Evolutionary conservation across 805 yeast species (phyloP).

Genomic region (Nakazawaea ernobii): DNA sequence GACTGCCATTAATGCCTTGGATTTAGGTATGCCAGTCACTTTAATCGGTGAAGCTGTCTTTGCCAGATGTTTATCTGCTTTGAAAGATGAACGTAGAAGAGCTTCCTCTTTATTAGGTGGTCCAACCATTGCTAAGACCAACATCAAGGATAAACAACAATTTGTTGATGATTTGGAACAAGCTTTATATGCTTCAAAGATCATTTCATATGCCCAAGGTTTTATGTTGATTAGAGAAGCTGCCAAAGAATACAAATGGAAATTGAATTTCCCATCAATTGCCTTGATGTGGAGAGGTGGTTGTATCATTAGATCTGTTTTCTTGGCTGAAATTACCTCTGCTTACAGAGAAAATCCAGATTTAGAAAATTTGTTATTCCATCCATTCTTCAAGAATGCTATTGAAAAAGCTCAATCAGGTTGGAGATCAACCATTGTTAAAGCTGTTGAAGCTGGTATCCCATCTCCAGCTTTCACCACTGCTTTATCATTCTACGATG

Average conservation of each 20-base stretch:
- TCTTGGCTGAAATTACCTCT: constrained; percentile 93
- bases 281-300: constrained; percentile 99
- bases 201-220: constrained; percentile 98
- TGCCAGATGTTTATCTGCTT: constrained; percentile 90
- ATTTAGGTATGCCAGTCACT: constrained; percentile 97
- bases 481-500: constrained; percentile 96
- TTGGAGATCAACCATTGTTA: constrained; percentile 86
- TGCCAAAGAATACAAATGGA: constrained; percentile 95
- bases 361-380: constrained; percentile 91
- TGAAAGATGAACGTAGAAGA: constrained; percentile 83
- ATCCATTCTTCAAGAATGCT: constrained; percentile 90
- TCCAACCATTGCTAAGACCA: constrained; percentile 61
- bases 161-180: constrained; percentile 94
- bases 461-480: constrained; percentile 98
- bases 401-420: constrained; percentile 89
- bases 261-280: constrained; percentile 95
- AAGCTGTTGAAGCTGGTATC: constrained; percentile 79
- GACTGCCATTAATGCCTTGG: constrained; percentile 98
- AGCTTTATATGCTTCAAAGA: constrained; percentile 97
- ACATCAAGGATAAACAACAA: constrained; percentile 68
- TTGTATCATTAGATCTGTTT: constrained; percentile 97
- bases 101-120: constrained; percentile 80
- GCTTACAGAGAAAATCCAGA: constrained; percentile 94
- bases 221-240: constrained; percentile 99
- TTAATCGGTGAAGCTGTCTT: constrained; percentile 98